Percentiles rank a stretch among this genome's conserved stretches.
Conservation (phyloP, 78 protist genomes). For the Pigoraptor vietnamica region DNA sequence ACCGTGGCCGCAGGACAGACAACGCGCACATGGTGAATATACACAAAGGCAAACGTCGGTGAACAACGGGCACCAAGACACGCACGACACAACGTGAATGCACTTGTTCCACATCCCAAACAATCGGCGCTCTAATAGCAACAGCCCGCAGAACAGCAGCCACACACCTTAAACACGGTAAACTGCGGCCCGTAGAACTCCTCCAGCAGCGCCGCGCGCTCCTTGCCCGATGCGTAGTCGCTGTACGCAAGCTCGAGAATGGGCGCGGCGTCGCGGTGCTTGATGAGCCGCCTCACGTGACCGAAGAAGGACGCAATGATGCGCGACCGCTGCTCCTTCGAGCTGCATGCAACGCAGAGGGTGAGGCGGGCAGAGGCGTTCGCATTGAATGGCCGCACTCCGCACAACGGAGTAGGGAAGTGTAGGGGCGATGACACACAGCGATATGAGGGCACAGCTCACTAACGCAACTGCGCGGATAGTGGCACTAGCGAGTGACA, state of each 20-base stretch:
- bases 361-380: not conserved
- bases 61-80: not conserved
- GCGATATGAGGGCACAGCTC: no score
- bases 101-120: no score
- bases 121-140: no score
- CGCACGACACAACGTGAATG: not conserved
- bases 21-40: no score
- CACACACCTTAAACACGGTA: constrained; percentile 30
- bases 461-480: no score
- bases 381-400: not conserved
- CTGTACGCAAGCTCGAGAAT: constrained; percentile 31
- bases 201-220: constrained; percentile 23
- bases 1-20: no score
- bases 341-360: not conserved
- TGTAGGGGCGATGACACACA: no score
- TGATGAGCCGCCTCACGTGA: constrained; percentile 12
- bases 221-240: constrained; percentile 17
- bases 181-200: constrained; percentile 53
- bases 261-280: not conserved
- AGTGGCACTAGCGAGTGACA: no score
- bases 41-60: no score
- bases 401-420: no score
- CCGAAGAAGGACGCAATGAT: constrained; percentile 29
- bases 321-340: constrained; percentile 3
- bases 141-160: not conserved